Base-by-base conservation (phyloP, 164 flowering plant genomes). In the Vitis labrusca region DNA sequence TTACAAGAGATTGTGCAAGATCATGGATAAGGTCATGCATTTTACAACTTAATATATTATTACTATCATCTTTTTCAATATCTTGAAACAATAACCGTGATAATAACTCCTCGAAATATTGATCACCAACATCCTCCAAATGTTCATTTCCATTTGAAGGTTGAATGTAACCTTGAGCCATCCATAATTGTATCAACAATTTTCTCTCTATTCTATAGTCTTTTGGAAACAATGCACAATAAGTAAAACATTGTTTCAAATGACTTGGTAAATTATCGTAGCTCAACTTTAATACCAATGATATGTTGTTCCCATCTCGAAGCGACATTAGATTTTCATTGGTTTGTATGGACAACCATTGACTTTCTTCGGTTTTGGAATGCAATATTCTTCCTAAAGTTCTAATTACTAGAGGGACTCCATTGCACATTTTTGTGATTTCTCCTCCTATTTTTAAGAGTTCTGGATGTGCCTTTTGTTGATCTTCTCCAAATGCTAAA, bases 201-300 rank as follows among this genome's bases (percentile, higher is more conserved):
- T 52, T 53, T 13, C 44, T 66, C 1, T 14, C 15, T 1, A 60
- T 59, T 15, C 4, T 2, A 16, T 12, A 11, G 13, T 54, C 66
- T 8, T 66, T 72, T 0, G 60, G 71, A 13, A 30, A 65, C 0
- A 59, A 13, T 5, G 75, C 14, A 15, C 69, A 59, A 65, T 58
- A 71, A 30, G 63, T 64, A 51, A 71, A 71, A 32, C 74, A 71
- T 50, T 59, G 69, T 44, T 71, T 72, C 65, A 72, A 37, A 65
- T 13, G 29, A 30, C 29, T 50, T 9, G 75, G 70, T 23, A 72
- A 23, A 27, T 32, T 32, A 32, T 32, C 44, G 0, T 32, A 32
- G 44, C 44, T 32, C 0, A 32, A 32, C 44, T 32, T 32, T 6
- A 32, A 2, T 6, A 32, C 44, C 7, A 6, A 32, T 32, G 2